A percentile compares a stretch with the other conserved stretches of the same genome.
These are phyloP conservation scores for Gossypium stocksii DNA, from an alignment of 345 rosid species.

Conservation along the genomic window DNA sequence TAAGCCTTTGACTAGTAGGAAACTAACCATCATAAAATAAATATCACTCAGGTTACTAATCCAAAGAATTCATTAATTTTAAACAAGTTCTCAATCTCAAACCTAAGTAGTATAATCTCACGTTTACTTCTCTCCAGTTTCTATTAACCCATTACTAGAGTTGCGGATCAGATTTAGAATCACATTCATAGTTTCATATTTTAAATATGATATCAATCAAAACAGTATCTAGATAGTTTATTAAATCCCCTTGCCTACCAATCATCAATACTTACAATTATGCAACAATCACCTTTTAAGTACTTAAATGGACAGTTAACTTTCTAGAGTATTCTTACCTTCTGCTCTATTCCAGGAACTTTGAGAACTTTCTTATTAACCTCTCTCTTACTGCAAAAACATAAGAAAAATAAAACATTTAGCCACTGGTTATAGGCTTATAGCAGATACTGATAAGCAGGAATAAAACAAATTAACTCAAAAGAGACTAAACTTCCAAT, in stretches of 20 bases:
- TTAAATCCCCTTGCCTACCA: not conserved
- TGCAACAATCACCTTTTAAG: not conserved
- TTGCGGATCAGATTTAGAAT: not conserved
- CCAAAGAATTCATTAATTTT: slow-evolving; percentile 1
- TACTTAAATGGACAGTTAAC: not conserved
- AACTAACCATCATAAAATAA: not conserved
- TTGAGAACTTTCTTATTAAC: slow-evolving; percentile 96
- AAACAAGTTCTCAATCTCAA: not conserved
- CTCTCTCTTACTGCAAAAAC: slow-evolving; percentile 72
- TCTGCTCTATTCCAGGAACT: slow-evolving; percentile 92
- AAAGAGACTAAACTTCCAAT: not conserved
- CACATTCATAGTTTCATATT: not conserved
- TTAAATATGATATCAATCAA: not conserved
- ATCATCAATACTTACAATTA: not conserved
- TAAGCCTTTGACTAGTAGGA: not conserved
- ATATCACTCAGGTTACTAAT: not conserved
- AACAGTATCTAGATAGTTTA: not conserved
- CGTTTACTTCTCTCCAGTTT: not conserved
- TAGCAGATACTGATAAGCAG: not conserved
- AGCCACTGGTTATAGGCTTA: not conserved
- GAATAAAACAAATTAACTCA: not conserved
- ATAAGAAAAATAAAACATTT: not conserved
- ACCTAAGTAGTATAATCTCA: not conserved
- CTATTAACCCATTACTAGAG: not conserved
- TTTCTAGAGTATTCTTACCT: slow-evolving; percentile 43